Evolutionary conservation across 2,329 filamentous ascomycete genomes (phyloP).

Genomic region (Neopestalotiopsis rosae): DNA sequence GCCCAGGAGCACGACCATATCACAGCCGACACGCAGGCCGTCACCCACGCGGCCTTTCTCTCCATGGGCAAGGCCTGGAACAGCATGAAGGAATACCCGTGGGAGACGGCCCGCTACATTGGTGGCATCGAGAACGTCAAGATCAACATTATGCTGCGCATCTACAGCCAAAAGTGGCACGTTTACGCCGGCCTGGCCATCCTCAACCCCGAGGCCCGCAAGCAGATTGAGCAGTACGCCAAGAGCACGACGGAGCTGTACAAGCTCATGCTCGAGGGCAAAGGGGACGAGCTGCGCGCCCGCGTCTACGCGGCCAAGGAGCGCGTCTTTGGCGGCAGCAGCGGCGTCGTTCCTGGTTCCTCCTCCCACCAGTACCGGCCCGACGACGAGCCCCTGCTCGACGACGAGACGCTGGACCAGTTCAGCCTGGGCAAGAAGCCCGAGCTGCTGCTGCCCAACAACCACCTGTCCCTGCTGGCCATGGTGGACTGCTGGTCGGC

Average conservation of each 20-base stretch:
- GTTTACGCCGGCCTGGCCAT: conserved; percentile 98
- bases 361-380: conserved; percentile 57
- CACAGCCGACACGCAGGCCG: conserved; percentile 96
- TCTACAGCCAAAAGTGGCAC: conserved; percentile 99
- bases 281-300: conserved; percentile 73
- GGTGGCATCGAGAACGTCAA: conserved; percentile 99
- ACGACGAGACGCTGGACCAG: conserved; percentile 84
- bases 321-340: conserved; percentile 78
- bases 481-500: conserved; percentile 99
- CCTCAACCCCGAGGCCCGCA: conserved; percentile 88
- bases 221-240: conserved; percentile 95
- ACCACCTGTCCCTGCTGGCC: conserved; percentile 88
- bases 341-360: conserved; percentile 39
- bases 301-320: conserved; percentile 71
- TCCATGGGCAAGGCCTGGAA: conserved; percentile 99
- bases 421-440: conserved; percentile 79
- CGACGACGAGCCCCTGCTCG: conserved; percentile 70
- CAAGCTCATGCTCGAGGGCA: conserved; percentile 93
- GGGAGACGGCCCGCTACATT: conserved; percentile 94
- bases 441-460: conserved; percentile 78
- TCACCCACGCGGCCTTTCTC: conserved; percentile 95
- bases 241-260: conserved; percentile 90
- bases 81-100: conserved; percentile 93
- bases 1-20: conserved; percentile 93
- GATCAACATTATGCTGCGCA: conserved; percentile 96